These are phyloP conservation scores for Vaccinium myrtillus DNA, from an alignment of 148 eudicot species.

Conservation along the genomic window DNA sequence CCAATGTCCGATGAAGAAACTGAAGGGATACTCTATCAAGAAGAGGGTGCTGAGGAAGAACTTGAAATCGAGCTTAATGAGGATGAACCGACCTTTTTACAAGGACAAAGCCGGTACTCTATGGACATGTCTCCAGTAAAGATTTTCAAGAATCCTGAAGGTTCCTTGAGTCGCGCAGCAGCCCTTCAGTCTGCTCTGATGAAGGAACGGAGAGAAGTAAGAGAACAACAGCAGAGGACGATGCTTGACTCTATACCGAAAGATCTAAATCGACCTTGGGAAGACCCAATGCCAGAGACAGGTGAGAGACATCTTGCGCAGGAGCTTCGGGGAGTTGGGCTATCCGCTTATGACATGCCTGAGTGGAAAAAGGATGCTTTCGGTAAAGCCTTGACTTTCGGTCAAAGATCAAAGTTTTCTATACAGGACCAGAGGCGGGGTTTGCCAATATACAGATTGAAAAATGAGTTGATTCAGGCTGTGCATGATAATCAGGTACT, in stretches of 20 bases:
- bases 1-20: conserved; percentile 75
- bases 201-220: conserved; percentile 89
- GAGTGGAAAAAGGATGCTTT: conserved; percentile 97
- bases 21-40: conserved; percentile 71
- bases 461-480: conserved; percentile 80
- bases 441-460: conserved; percentile 79
- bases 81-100: conserved; percentile 79
- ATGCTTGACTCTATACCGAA: conserved; percentile 94
- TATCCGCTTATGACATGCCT: conserved; percentile 94
- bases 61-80: conserved; percentile 90
- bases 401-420: conserved; percentile 87
- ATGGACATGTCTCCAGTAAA: conserved; percentile 90
- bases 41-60: conserved; percentile 85
- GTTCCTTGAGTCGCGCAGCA: conserved; percentile 91
- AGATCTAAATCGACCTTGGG: conserved; percentile 98
- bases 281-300: conserved; percentile 97
- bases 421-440: conserved; percentile 93
- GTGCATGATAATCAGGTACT: conserved; percentile 84
- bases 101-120: conserved; percentile 71
- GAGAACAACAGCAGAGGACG: conserved; percentile 81
- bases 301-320: conserved; percentile 96
- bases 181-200: conserved; percentile 80
- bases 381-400: conserved; percentile 84
- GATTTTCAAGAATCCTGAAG: conserved; percentile 88
- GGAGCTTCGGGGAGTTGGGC: conserved; percentile 92